Evolutionary conservation across 176 grass and related monocot genomes (phyloP).

Genomic region (Musa schizocarpa): DNA sequence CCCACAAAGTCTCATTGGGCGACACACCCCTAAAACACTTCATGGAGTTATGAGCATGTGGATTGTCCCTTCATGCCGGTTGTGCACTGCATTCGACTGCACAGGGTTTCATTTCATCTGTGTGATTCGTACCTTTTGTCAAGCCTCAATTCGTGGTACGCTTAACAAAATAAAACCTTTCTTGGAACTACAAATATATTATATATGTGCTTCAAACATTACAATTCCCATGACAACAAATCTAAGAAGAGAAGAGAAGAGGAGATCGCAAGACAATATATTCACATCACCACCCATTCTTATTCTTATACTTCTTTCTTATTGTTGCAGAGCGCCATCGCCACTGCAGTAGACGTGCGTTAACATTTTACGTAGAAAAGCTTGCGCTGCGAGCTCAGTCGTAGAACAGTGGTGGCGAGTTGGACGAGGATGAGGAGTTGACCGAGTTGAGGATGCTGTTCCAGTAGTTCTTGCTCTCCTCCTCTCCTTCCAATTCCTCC

Average conservation of each 20-base stretch:
- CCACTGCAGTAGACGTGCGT: neutral
- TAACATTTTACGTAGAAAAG: neutral
- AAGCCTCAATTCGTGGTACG: neutral
- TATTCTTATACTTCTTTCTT: neutral
- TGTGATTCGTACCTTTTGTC: neutral
- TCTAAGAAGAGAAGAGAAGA: no score
- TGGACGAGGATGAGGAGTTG: slow-evolving; percentile 47
- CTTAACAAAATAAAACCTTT: no score
- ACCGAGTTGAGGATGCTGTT: slow-evolving; percentile 73
- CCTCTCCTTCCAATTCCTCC: slow-evolving; percentile 30
- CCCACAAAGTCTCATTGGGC: neutral
- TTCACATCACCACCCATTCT: no score
- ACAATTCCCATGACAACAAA: no score
- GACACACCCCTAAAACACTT: neutral
- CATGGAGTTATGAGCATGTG: slow-evolving; percentile 1
- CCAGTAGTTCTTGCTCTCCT: slow-evolving; percentile 81
- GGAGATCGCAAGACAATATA: no score
- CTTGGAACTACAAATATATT: no score
- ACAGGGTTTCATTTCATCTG: neutral
- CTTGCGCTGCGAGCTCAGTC: neutral
- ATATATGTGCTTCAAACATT: no score
- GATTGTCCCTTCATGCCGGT: neutral
- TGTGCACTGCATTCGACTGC: neutral
- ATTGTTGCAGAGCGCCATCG: neutral
- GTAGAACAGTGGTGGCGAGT: slow-evolving; percentile 40